Evolutionary conservation across 768 basidiomycete species (phyloP).

Genomic region (Tylopilus sp.): DNA sequence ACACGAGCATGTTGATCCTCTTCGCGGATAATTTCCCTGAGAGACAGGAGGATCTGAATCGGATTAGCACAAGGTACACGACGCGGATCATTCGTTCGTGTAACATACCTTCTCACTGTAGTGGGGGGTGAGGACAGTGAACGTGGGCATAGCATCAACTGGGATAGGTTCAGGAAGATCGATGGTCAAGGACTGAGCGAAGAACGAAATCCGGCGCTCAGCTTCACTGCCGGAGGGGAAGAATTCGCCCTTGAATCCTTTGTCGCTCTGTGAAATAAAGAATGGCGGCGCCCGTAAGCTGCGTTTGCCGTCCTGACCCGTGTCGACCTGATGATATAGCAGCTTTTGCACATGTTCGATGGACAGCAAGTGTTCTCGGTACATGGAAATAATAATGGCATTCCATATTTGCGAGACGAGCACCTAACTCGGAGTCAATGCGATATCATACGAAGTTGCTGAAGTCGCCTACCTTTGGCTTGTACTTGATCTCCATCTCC

Average conservation of each 20-base stretch:
- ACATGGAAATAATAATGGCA: slow-evolving; percentile 99
- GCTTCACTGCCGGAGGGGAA: slow-evolving; percentile 95
- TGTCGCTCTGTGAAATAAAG: slow-evolving; percentile 89
- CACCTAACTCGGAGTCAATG: slow-evolving; percentile 48
- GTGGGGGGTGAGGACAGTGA: slow-evolving; percentile 97
- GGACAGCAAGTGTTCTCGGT: slow-evolving; percentile 96
- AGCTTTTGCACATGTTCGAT: slow-evolving; percentile 99
- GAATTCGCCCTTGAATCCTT: slow-evolving; percentile 80
- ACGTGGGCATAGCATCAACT: slow-evolving; percentile 99
- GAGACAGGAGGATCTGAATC: slow-evolving; percentile 83
- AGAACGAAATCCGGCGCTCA: slow-evolving; percentile 97
- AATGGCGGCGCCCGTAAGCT: slow-evolving; percentile 94
- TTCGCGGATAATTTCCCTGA: slow-evolving; percentile 98
- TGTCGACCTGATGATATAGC: slow-evolving; percentile 94
- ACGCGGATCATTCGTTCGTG: background rate
- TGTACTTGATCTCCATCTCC: slow-evolving; percentile 98
- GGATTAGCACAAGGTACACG: slow-evolving; percentile 3
- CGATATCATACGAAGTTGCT: background rate
- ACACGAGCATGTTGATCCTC: slow-evolving; percentile 97
- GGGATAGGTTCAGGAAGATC: slow-evolving; percentile 89
- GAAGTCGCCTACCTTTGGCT: slow-evolving; percentile 78
- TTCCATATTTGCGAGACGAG: slow-evolving; percentile 99
- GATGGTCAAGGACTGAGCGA: slow-evolving; percentile 97
- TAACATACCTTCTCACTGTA: slow-evolving; percentile 89
- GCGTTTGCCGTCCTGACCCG: slow-evolving; percentile 77